These are phyloP conservation scores for Quercus agrifolia DNA, from an alignment of 306 rosid genomes.

Conservation along the genomic window DNA sequence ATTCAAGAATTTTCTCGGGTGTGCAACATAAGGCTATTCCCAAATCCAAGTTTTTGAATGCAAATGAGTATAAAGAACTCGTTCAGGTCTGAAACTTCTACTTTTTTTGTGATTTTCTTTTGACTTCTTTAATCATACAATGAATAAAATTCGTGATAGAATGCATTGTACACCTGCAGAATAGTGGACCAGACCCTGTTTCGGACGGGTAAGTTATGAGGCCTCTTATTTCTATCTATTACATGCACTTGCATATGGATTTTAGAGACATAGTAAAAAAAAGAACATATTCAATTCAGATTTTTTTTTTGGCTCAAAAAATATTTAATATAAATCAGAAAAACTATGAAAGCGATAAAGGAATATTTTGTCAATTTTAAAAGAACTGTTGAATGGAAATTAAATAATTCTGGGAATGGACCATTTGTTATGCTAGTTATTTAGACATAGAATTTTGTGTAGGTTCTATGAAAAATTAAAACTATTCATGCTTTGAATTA, in stretches of 20 bases:
- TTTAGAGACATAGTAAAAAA: not conserved
- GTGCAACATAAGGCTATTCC: constrained; percentile 30
- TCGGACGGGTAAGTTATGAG: constrained; percentile 54
- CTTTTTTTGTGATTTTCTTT: not conserved
- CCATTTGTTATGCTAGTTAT: not conserved
- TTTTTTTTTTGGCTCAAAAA: not conserved
- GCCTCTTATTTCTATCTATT: not conserved
- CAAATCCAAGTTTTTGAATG: constrained; percentile 53
- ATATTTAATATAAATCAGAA: not conserved
- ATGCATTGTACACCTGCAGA: constrained; percentile 40
- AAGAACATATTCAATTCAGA: not conserved
- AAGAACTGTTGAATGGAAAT: not conserved
- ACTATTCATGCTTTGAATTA: not conserved
- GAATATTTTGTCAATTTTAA: not conserved
- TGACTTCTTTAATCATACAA: not conserved
- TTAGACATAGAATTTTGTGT: not conserved
- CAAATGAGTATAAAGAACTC: constrained; percentile 59
- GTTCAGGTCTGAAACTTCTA: constrained; percentile 54
- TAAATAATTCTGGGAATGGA: not conserved
- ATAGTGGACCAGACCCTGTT: constrained; percentile 69
- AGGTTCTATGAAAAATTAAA: not conserved
- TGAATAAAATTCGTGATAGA: not conserved
- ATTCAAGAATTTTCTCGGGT: constrained; percentile 28
- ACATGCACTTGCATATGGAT: constrained; percentile 7
- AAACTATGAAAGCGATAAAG: not conserved